These are phyloP conservation scores for Polychytrium aggregatum DNA, from an alignment of 192 early-diverging fungal species.

Conservation along the genomic window DNA sequence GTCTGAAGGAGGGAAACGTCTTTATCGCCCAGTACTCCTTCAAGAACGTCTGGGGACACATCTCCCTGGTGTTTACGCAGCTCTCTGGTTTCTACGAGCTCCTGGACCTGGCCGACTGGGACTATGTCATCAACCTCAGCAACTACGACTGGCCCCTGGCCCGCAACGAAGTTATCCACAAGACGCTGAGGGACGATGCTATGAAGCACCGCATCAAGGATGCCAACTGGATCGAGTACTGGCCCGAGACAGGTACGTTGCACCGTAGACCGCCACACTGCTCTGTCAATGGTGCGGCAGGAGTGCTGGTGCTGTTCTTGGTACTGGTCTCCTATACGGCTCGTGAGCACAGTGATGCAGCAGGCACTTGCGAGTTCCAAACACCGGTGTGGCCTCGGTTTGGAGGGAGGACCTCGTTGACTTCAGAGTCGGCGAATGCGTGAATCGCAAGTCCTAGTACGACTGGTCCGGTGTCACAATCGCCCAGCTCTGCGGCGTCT, in stretches of 20 bases:
- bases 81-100: constrained; percentile 34
- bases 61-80: constrained; percentile 29
- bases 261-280: too few species aligned
- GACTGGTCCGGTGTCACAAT: too few species aligned
- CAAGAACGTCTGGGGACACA: constrained; percentile 30
- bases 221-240: constrained; percentile 30
- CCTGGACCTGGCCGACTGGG: constrained; percentile 42
- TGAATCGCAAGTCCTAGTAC: too few species aligned
- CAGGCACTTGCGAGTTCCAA: too few species aligned
- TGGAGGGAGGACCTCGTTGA: too few species aligned
- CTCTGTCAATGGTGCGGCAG: too few species aligned
- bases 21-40: constrained; percentile 18
- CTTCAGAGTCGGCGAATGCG: too few species aligned
- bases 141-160: constrained; percentile 31
- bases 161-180: constrained; percentile 21
- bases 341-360: too few species aligned
- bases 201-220: constrained; percentile 5
- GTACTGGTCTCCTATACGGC: too few species aligned
- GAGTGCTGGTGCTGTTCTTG: too few species aligned
- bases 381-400: too few species aligned
- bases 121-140: constrained; percentile 33
- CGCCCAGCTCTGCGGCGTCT: too few species aligned
- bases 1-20: constrained; percentile 11
- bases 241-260: constrained; percentile 20
- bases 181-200: constrained; percentile 7